Evolutionary conservation across 1,284 basidiomycete genomes (phyloP), one percentile per base, ranked within the genome.

Genomic region (Sphaerobolus stellatus): DNA sequence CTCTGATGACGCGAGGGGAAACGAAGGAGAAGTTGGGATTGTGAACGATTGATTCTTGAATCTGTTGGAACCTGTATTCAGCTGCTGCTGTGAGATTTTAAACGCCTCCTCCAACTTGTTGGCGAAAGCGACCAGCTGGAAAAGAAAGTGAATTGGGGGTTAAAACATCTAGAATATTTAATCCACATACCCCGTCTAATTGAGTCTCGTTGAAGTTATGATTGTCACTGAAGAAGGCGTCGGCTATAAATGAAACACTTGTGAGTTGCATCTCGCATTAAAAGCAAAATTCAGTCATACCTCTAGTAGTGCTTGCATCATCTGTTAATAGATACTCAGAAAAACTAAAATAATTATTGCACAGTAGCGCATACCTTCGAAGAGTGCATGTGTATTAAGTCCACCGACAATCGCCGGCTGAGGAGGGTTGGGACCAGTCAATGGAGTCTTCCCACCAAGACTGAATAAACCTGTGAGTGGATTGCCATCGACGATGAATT

Each of bases 381-480:
- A 60, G 25, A 57, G 48, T 13, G 46, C 52, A 29, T 62, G 59
- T 4, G 53, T 57, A 38, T 56, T 55, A 9, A 62, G 52, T 14
- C 52, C 52, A 14, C 52, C 44, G 18, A 45, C 50, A 4, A 52
- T 45, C 14, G 50, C 50, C n/a, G 50, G 50, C 4, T 30, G 4
- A 9, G 50, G 50, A 13, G 50, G 50, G 29, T 47, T 30, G 27
- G 50, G 40, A 13, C 50, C 50, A 8, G 44, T 54, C 13, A 33
- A 25, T 7, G 3, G 18, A 34, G 45, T 38, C 45, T 54, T 48
- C 4, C 22, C 29, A 18, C 52, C 64, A 50, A 66, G 56, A 14
- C 62, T 63, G 33, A 66, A 56, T n/a, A 50, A 54, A 20, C 57
- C 31, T 43, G 61, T 62, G 56, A 56, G n/a, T n/a, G n/a, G n/a